A percentile compares a stretch with the other conserved stretches of the same genome.
These are phyloP conservation scores for Camellia japonica DNA, from an alignment of 148 eudicot genomes.

Conservation along the genomic window DNA sequence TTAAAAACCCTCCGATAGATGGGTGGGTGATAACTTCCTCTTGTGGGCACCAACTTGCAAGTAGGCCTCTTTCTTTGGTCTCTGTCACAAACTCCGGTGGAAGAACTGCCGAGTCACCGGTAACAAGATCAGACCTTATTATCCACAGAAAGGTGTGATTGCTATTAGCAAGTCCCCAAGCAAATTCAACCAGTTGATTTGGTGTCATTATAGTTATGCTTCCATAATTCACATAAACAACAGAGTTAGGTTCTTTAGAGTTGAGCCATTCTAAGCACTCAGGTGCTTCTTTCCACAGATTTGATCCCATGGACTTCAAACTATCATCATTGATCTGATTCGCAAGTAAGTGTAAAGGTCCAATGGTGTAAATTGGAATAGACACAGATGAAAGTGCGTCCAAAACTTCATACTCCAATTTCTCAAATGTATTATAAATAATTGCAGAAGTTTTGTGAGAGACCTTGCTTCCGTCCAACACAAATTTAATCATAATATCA, in stretches of 20 bases:
- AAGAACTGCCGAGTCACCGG: slow-evolving; percentile 22
- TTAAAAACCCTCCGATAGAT: slow-evolving; percentile 30
- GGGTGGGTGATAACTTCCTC: slow-evolving; percentile 32
- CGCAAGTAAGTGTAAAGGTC: slow-evolving; percentile 25
- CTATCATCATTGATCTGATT: background rate
- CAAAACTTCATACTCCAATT: slow-evolving; percentile 12
- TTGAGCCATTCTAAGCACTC: slow-evolving; percentile 33
- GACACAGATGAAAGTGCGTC: slow-evolving; percentile 10
- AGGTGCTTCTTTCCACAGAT: slow-evolving; percentile 33
- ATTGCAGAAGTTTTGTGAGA: slow-evolving; percentile 22
- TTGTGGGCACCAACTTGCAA: slow-evolving; percentile 34
- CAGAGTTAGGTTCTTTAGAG: slow-evolving; percentile 19
- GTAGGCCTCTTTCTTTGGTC: slow-evolving; percentile 23
- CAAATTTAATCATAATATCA: slow-evolving; percentile 17
- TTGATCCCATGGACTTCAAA: slow-evolving; percentile 11
- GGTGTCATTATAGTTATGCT: slow-evolving; percentile 31
- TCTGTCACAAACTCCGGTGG: slow-evolving; percentile 21
- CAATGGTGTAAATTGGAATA: slow-evolving; percentile 27
- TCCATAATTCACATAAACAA: slow-evolving; percentile 36
- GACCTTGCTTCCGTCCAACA: background rate
- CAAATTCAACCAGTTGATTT: slow-evolving; percentile 22
- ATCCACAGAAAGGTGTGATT: slow-evolving; percentile 30
- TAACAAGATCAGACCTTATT: slow-evolving; percentile 30
- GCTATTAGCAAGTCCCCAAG: slow-evolving; percentile 37
- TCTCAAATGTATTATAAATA: slow-evolving; percentile 23